A percentile compares a stretch with the other conserved stretches of the same genome.
These are phyloP conservation scores for Coccomyxa subellipsoidea DNA, from an alignment of 163 green algal species.

Conservation along the genomic window DNA sequence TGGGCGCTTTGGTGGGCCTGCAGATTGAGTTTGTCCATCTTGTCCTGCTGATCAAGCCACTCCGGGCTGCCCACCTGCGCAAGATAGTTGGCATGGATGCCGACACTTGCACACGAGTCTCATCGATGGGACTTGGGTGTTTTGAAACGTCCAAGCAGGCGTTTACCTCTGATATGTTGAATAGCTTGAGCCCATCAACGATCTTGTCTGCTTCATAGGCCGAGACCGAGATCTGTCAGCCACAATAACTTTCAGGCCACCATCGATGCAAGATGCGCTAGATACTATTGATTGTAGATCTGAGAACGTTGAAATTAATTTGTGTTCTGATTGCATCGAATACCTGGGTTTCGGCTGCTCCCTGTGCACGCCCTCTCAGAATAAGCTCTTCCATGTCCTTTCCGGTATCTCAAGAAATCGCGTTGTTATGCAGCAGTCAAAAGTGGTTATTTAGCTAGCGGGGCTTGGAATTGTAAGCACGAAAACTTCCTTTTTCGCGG, in stretches of 20 bases:
- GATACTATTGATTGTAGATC: too few species aligned
- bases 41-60: constrained; percentile 77
- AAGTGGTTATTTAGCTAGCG: too few species aligned
- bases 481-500: too few species aligned
- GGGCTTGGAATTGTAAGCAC: too few species aligned
- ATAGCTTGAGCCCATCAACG: neutral
- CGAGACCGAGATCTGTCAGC: neutral
- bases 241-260: neutral
- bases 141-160: neutral
- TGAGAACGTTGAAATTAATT: too few species aligned
- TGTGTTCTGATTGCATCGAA: too few species aligned
- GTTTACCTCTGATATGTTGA: neutral
- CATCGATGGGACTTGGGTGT: too few species aligned
- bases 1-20: constrained; percentile 84
- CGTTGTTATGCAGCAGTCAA: too few species aligned
- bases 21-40: constrained; percentile 73
- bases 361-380: neutral
- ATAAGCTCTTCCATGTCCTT: neutral
- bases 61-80: constrained; percentile 53
- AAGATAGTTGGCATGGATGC: neutral
- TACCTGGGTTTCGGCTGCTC: neutral
- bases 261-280: too few species aligned
- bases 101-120: too few species aligned
- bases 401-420: too few species aligned
- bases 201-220: neutral